phyloP scores from a whole-genome alignment of 805 yeast species.

The Metschnikowia kofuensis region DNA sequence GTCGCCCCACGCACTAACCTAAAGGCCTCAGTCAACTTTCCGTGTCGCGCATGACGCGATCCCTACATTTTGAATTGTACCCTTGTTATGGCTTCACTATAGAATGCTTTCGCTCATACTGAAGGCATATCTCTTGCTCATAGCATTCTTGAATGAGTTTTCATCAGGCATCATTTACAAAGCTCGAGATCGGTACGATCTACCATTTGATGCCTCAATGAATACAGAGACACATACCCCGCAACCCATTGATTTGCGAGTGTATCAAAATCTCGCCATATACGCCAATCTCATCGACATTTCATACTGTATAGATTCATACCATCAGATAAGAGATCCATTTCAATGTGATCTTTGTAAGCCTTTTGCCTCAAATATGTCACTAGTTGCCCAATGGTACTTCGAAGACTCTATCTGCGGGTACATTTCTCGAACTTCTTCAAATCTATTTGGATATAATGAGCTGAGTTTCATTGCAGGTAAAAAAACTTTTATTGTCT shows the following conservation, averaged over 20 bases:
- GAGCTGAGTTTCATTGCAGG: neutral
- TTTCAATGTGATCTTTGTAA: slow-evolving; percentile 36
- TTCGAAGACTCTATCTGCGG: slow-evolving; percentile 34
- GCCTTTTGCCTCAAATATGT: slow-evolving; percentile 32
- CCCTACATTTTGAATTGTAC: too few species aligned
- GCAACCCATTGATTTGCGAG: slow-evolving; percentile 21
- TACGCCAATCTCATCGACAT: slow-evolving; percentile 44
- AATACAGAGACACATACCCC: neutral
- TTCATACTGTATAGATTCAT: slow-evolving; percentile 38
- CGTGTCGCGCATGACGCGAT: too few species aligned
- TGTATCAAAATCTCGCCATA: slow-evolving; percentile 31
- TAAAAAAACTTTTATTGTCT: slow-evolving; percentile 30
- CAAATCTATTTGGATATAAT: slow-evolving; percentile 24
- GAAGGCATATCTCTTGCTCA: too few species aligned
- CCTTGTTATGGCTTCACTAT: too few species aligned
- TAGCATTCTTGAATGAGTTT: too few species aligned
- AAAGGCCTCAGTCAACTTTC: too few species aligned
- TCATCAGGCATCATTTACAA: neutral
- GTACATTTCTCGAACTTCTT: slow-evolving; percentile 33
- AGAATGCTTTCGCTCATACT: too few species aligned
- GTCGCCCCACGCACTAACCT: too few species aligned
- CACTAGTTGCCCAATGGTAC: slow-evolving; percentile 41
- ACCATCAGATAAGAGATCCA: slow-evolving; percentile 31
- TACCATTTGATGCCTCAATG: neutral
- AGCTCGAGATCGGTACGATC: neutral